These are phyloP conservation scores for Lactarius indigo DNA, from an alignment of 768 basidiomycete species.

Conservation along the genomic window DNA sequence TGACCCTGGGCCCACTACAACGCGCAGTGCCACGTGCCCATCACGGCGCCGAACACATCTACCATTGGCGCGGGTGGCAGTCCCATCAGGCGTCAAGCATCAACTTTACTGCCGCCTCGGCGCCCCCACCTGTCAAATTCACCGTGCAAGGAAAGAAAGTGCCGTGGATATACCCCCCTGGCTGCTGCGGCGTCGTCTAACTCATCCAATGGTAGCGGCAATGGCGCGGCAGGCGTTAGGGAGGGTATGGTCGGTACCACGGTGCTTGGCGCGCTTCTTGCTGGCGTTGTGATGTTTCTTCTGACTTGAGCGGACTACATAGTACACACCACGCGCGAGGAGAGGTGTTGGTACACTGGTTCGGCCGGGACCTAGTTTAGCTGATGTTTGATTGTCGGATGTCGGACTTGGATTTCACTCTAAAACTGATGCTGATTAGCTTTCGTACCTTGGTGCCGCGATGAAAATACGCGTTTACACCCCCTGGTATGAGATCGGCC, in stretches of 20 bases:
- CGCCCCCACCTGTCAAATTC: too few relatives aligned
- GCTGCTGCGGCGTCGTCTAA: too few relatives aligned
- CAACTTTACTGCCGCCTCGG: conserved; percentile 30
- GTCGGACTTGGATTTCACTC: not conserved
- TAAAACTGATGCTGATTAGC: not conserved
- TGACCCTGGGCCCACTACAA: conserved; percentile 45
- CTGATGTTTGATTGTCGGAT: not conserved
- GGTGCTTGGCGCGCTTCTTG: not conserved
- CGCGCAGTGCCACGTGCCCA: conserved; percentile 38
- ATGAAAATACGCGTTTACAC: not conserved
- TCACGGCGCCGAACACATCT: conserved; percentile 38
- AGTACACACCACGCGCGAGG: not conserved
- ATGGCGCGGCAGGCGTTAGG: not conserved
- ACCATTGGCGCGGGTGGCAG: conserved; percentile 43
- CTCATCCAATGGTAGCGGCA: too few relatives aligned
- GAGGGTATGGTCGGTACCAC: not conserved
- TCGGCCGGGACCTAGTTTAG: not conserved
- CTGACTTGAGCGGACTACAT: not conserved
- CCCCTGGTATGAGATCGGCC: not conserved
- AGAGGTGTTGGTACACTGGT: not conserved
- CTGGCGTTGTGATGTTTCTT: not conserved
- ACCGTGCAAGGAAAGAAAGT: too few relatives aligned
- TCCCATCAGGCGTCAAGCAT: conserved; percentile 33
- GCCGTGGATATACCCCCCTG: too few relatives aligned
- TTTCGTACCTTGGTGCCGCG: not conserved